Evolutionary conservation across 768 basidiomycete species (phyloP), one percentile per base, ranked within the genome.

Genomic region (Suillus variegatus): DNA sequence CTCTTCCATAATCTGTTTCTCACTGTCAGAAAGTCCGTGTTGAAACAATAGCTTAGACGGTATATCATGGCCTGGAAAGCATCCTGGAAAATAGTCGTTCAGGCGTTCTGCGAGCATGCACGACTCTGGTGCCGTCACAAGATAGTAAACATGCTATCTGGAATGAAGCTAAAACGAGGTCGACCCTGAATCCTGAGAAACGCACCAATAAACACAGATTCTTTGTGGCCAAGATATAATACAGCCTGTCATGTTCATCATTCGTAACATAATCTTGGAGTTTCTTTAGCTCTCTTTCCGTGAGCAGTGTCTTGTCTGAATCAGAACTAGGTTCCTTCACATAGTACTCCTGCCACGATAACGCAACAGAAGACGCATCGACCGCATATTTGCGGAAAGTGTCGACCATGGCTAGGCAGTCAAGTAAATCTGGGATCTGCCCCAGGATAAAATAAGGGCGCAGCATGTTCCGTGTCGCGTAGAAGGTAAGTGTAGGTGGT

Each of bases 51-150:
- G 22, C 20, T 64, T 62, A 4, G 76, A 76, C 2, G 71, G 68
- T 40, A 28, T 32, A 9, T 67, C 25, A 2, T 36, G 1, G 22
- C 63, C 68, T 9, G 63, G 41, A 1, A 77, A 38, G n/a, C 66
- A 75, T 8, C 72, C 73, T 9, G 75, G 76, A 44, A 76, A 77
- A 54, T 74, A 70, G 60, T 76, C 69, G 6, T 73, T 70, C 38
- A 76, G 63, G 25, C 62, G 57, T 44, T 65, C 65, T 20, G 52
- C 60, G 0, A 76, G 51, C 10, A 75, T 62, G 64, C 66, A 73
- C 35, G 72, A 71, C 51, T 76, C 76, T 5, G 73, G 71, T 12
- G 73, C 66, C 1, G 69, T 70, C 75, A 70, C 69, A 63, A 76
- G 62, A 57, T 76, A 69, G 63, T 77, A 69, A 1, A 77, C 64